Evolutionary conservation across 208 protist genomes (phyloP), one percentile per base, ranked within the genome.

Genomic region (Zelonia costaricensis): DNA sequence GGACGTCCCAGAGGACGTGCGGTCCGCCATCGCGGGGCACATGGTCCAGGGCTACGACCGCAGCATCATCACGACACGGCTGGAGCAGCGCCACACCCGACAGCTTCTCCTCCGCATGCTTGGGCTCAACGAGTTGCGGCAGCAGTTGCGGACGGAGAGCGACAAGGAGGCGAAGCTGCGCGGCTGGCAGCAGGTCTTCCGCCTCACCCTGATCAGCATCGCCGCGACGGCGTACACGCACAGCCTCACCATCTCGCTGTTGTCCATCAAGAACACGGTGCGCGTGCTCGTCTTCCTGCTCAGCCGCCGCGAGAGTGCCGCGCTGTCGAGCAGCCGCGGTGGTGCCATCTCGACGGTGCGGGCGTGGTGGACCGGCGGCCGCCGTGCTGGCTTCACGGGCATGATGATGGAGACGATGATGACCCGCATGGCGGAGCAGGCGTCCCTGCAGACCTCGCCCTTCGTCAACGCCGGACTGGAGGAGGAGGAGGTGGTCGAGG

Each of bases 21-120:
- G 78, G 64, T 79, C 85, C 66, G 84, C 82, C 30, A 88, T 91
- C 49, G 59, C 77, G 12, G 76, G 75, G 3, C 74, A 94, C 66
- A 68, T 94, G 44, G 66, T 82, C 8, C 85, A 91, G 45, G 88
- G 78, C 20, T 90, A 82, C 61, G 84, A 91, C 53, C 78, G 88
- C 23, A 84, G 82, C 62, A 73, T 91, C 57, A 77, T 94, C 35
- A 59, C 81, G 16, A 62, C 88, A 0, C 74, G 84, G 6, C 51
- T 80, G 20, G 58, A 80, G 60, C 83, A 88, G 67, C 71, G 68
- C 5, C 67, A 78, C 42, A 87, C 74, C 2, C 86, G 85, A 23
- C 57, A 38, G 33, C 16, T 80, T 22, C 53, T 94, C 4, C 45
- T 75, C 9, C 15, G 54, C n/a, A 28, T 52, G 12, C 62, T 89